These are phyloP conservation scores for Fusarium sp. DNA, from an alignment of 2,329 filamentous ascomycete species.

Conservation along the genomic window DNA sequence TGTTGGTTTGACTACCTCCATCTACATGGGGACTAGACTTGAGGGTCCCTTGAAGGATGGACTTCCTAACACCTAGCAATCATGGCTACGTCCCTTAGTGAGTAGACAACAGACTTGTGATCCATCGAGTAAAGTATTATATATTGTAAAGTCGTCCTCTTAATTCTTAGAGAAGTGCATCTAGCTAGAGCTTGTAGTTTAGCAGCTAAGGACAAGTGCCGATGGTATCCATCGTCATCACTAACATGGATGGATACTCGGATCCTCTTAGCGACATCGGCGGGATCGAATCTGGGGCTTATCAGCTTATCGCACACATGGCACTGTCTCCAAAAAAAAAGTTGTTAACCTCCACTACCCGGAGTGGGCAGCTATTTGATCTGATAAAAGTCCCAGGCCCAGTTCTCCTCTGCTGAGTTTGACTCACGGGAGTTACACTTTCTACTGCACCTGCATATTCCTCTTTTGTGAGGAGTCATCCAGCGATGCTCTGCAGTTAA, in stretches of 20 bases:
- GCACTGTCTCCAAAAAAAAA: slow-evolving; percentile 10
- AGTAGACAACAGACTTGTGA: background rate
- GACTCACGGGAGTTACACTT: slow-evolving; percentile 27
- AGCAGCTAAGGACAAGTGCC: background rate
- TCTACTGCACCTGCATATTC: background rate
- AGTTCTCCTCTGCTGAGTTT: slow-evolving; percentile 21
- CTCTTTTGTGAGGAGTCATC: background rate
- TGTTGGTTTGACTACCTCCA: background rate
- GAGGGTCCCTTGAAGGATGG: background rate
- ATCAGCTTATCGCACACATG: slow-evolving; percentile 44
- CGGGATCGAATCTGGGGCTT: slow-evolving; percentile 38
- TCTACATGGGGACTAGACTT: background rate
- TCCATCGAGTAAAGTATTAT: background rate
- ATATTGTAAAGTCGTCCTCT: background rate
- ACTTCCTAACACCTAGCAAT: background rate
- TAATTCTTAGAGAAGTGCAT: background rate
- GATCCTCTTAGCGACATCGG: slow-evolving; percentile 37
- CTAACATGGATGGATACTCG: background rate
- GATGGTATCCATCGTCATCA: slow-evolving; percentile 17
- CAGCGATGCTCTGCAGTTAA: slow-evolving; percentile 42
- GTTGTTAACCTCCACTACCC: slow-evolving; percentile 31
- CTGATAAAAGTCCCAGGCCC: slow-evolving; percentile 19
- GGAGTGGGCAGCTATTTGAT: slow-evolving; percentile 13
- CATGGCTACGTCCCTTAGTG: background rate
- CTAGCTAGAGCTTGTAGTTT: background rate